These are phyloP conservation scores for Dactylis glomerata DNA, from an alignment of 176 grass and related monocot species.

Conservation along the genomic window DNA sequence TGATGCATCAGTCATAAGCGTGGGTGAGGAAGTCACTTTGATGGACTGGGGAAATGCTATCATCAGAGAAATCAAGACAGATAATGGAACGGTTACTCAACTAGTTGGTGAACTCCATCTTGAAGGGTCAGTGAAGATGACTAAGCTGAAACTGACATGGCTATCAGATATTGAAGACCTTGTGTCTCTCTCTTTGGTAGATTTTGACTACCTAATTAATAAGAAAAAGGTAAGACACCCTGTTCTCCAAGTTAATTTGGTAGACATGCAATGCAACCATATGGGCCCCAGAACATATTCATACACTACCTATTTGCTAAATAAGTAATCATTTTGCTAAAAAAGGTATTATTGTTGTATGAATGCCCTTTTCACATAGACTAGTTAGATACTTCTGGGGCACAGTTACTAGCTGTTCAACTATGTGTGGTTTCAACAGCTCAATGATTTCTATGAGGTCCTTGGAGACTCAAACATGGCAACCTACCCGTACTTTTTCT, in stretches of 20 bases:
- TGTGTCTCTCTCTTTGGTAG: conserved; percentile 64
- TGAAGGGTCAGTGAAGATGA: conserved; percentile 84
- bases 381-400: neutral
- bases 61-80: conserved; percentile 76
- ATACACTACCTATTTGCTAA: neutral
- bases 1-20: conserved; percentile 61
- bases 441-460: neutral
- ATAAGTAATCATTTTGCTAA: neutral
- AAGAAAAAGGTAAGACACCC: conserved; percentile 80
- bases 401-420: conserved; percentile 9
- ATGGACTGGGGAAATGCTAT: conserved; percentile 99
- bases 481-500: neutral
- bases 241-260: neutral
- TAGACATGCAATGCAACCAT: neutral
- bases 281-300: neutral
- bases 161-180: conserved; percentile 78
- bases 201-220: conserved; percentile 89
- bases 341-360: neutral
- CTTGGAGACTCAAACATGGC: neutral
- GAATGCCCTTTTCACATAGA: neutral
- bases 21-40: conserved; percentile 80
- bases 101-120: conserved; percentile 81
- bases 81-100: conserved; percentile 58
- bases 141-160: conserved; percentile 93
- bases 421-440: neutral